Percentiles rank a stretch among this genome's conserved stretches.
Conservation (phyloP, 2,329 filamentous ascomycete species). For the Zymoseptoria crescenta region DNA sequence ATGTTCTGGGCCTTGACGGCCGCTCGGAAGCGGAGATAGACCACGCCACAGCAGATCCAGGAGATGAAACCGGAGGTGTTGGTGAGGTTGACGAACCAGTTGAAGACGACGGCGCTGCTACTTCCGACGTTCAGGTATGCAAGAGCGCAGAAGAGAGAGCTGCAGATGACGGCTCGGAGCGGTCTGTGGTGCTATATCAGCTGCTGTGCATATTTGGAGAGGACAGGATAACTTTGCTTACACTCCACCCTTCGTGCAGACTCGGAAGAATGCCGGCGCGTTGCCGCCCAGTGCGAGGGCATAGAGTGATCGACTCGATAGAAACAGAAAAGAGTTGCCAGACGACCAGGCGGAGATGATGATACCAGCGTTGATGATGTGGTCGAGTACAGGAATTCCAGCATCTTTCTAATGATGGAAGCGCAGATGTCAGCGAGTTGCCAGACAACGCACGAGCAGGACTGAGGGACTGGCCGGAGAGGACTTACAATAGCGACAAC, state of each 20-base stretch:
- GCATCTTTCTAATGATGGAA: conserved; percentile 31
- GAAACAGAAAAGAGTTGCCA: conserved; percentile 49
- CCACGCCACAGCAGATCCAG: conserved; percentile 48
- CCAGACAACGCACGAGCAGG: too few relatives aligned
- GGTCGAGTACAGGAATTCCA: conserved; percentile 50
- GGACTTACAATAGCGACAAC: conserved; percentile 32
- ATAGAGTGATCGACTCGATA: conserved; percentile 46
- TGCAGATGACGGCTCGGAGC: conserved; percentile 39
- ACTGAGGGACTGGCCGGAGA: neutral
- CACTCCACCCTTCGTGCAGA: conserved; percentile 53
- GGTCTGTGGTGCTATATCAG: conserved; percentile 24
- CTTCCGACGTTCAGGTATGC: conserved; percentile 44
- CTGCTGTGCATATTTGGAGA: neutral
- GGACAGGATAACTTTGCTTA: neutral
- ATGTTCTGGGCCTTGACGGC: conserved; percentile 50
- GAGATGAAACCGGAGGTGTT: conserved; percentile 49
- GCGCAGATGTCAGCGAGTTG: too few relatives aligned
- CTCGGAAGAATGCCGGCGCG: conserved; percentile 48
- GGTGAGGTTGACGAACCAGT: conserved; percentile 64
- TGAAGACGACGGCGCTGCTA: conserved; percentile 45
- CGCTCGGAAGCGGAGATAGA: conserved; percentile 53
- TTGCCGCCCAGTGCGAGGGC: conserved; percentile 55
- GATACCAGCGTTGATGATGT: conserved; percentile 61
- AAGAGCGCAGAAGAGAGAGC: conserved; percentile 38
- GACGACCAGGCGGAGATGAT: conserved; percentile 56